Evolutionary conservation across 1,284 basidiomycete genomes (phyloP).

Genomic region (Filobasidium uniguttulatum): DNA sequence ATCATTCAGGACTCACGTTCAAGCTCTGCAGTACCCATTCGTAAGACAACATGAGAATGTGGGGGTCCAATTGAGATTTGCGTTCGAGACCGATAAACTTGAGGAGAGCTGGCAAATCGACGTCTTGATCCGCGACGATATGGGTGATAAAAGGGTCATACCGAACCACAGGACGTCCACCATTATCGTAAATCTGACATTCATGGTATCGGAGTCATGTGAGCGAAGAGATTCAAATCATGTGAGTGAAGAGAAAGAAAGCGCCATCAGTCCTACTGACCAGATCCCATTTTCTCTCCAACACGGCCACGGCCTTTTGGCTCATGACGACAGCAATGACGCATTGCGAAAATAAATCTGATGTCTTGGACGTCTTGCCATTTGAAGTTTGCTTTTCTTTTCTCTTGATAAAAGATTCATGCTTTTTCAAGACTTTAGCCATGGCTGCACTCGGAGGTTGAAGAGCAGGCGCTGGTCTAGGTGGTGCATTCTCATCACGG

Average conservation of each 20-base stretch:
- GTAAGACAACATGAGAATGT: background rate
- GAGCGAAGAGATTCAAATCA: background rate
- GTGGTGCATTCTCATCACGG: background rate
- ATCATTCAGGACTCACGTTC: background rate
- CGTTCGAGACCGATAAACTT: slow-evolving; percentile 4
- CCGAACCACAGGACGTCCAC: slow-evolving; percentile 6
- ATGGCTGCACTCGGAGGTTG: background rate
- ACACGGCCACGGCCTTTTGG: slow-evolving; percentile 2
- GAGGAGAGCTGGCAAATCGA: slow-evolving; percentile 1
- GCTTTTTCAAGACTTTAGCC: background rate
- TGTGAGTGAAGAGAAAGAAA: background rate
- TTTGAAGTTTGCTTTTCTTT: background rate
- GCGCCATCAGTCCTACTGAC: background rate
- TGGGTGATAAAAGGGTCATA: slow-evolving; percentile 11
- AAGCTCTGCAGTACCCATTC: slow-evolving; percentile 5
- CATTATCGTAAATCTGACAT: slow-evolving; percentile 8
- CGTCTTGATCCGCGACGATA: slow-evolving; percentile 9
- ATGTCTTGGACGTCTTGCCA: background rate
- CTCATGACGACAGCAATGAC: slow-evolving; percentile 5
- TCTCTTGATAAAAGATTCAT: background rate
- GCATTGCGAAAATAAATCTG: slow-evolving; percentile 2
- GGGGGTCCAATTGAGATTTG: slow-evolving; percentile 1
- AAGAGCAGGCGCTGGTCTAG: background rate
- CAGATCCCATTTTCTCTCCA: slow-evolving; percentile 1
- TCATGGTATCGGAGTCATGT: background rate